phyloP scores from a whole-genome alignment of 768 basidiomycete genomes.

The Nidula microcarpa region DNA sequence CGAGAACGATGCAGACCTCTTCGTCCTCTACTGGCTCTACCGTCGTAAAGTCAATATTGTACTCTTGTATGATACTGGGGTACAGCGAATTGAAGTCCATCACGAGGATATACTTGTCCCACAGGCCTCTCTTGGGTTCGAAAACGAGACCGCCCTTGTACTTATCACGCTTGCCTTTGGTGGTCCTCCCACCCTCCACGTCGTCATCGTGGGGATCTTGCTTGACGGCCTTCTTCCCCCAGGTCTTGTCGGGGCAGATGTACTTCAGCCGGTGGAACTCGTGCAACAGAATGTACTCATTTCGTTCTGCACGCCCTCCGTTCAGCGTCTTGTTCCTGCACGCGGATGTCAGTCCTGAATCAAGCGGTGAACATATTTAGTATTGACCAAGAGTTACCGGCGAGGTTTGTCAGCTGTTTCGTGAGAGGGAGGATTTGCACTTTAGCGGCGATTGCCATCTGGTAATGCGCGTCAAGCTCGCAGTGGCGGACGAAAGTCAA shows the following conservation, averaged over 20 bases:
- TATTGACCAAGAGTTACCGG: slow-evolving; percentile 92
- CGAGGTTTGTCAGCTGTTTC: slow-evolving; percentile 89
- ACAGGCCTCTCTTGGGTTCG: slow-evolving; percentile 91
- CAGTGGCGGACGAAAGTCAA: slow-evolving; percentile 90
- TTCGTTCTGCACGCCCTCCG: slow-evolving; percentile 96
- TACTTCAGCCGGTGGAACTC: slow-evolving; percentile 97
- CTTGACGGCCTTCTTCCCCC: slow-evolving; percentile 69
- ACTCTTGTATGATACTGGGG: slow-evolving; percentile 99
- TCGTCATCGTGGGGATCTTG: slow-evolving; percentile 48
- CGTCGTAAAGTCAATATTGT: slow-evolving; percentile 99
- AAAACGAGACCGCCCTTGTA: slow-evolving; percentile 99
- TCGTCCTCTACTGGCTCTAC: slow-evolving; percentile 71
- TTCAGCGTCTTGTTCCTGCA: slow-evolving; percentile 94
- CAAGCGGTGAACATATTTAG: background rate
- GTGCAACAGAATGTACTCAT: slow-evolving; percentile 97
- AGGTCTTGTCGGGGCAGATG: slow-evolving; percentile 93
- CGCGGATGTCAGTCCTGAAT: background rate
- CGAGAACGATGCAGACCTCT: slow-evolving; percentile 30
- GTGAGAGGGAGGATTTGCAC: slow-evolving; percentile 94
- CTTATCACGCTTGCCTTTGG: slow-evolving; percentile 82
- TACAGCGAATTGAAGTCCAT: slow-evolving; percentile 99
- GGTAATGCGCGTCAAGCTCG: slow-evolving; percentile 93
- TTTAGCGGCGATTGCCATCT: slow-evolving; percentile 94
- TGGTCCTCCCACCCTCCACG: slow-evolving; percentile 52
- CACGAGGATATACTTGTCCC: slow-evolving; percentile 96